Evolutionary conservation across 371 early-diverging fungal species (phyloP).

Genomic region (Syncephalastrum racemosum): DNA sequence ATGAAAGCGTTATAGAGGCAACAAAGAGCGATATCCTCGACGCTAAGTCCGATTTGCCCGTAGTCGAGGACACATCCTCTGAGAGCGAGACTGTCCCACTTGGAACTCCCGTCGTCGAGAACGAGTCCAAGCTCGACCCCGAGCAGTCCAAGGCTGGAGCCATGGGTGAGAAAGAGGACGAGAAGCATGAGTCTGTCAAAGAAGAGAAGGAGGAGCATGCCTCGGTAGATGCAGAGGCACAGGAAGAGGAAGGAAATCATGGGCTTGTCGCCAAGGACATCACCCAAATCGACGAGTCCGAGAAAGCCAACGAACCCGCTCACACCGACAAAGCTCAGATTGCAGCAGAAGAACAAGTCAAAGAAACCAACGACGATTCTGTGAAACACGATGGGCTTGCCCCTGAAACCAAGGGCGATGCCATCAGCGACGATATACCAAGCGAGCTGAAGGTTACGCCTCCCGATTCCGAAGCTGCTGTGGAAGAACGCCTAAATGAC

Average conservation of each 20-base stretch:
- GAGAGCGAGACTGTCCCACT: neutral
- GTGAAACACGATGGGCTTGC: no score
- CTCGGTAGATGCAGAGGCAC: neutral
- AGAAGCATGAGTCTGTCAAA: neutral
- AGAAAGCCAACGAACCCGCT: neutral
- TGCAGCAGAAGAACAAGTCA: neutral
- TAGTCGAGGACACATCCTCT: neutral
- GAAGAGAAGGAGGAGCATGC: neutral
- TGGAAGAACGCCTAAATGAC: neutral
- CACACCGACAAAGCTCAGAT: neutral
- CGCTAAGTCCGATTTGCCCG: neutral
- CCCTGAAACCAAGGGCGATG: neutral
- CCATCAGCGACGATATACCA: neutral
- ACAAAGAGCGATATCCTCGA: neutral
- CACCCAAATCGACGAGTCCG: neutral
- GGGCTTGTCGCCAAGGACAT: no score
- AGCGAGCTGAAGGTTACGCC: conserved; percentile 1
- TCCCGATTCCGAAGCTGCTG: neutral
- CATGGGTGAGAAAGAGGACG: neutral
- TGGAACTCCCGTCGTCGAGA: neutral
- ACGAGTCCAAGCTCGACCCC: neutral
- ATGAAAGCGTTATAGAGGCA: neutral
- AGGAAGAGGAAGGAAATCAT: neutral
- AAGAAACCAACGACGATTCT: neutral
- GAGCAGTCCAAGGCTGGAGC: neutral